phyloP scores from a whole-genome alignment of 345 rosid species.

The Passiflora organensis region DNA sequence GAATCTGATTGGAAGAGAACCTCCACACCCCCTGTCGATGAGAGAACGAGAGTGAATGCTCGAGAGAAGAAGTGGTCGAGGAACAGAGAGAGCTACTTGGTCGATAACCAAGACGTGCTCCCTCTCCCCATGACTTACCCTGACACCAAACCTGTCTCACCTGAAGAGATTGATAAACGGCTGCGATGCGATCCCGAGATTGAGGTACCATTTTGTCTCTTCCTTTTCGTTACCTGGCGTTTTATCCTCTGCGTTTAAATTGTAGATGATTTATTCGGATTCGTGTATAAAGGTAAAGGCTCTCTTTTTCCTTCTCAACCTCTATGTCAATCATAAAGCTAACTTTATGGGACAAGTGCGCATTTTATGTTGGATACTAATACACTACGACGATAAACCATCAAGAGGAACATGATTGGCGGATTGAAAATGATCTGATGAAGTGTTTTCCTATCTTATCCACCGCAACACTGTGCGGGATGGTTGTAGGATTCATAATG shows the following conservation, averaged over 20 bases:
- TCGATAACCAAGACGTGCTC: conserved; percentile 60
- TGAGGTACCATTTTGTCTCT: conserved; percentile 39
- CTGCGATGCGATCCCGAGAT: conserved; percentile 63
- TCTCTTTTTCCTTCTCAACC: too few relatives aligned
- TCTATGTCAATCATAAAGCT: too few relatives aligned
- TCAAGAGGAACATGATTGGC: background rate
- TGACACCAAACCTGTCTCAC: conserved; percentile 63
- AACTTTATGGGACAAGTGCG: too few relatives aligned
- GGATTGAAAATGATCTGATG: background rate
- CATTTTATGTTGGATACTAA: too few relatives aligned
- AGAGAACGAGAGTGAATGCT: conserved; percentile 45
- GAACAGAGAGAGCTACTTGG: conserved; percentile 71
- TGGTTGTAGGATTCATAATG: background rate
- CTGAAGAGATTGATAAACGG: conserved; percentile 67
- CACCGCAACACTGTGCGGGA: background rate
- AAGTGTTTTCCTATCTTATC: background rate
- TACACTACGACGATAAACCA: background rate
- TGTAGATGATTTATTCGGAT: too few relatives aligned
- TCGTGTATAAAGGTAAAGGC: too few relatives aligned
- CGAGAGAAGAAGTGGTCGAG: conserved; percentile 73
- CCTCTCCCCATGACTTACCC: conserved; percentile 97
- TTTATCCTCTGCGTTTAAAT: too few relatives aligned
- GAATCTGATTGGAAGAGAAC: conserved; percentile 31
- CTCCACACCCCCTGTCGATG: conserved; percentile 15
- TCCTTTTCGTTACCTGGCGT: background rate